Conservation (phyloP, 257 asterid genomes). For the Vinca minor region DNA sequence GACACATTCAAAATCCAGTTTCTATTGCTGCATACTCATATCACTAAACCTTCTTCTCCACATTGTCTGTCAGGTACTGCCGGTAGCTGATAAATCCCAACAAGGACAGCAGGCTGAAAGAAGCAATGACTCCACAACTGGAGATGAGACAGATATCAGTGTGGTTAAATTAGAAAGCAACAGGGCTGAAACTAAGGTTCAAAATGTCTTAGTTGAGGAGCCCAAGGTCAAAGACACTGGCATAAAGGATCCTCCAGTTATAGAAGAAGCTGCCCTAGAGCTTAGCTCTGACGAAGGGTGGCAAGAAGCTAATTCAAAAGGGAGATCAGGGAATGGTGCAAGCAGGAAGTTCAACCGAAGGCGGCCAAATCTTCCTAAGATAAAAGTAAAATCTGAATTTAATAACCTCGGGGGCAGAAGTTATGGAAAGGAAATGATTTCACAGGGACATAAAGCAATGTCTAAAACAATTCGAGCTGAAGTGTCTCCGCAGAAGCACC, state of each 20-base stretch:
- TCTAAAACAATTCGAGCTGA: conserved; percentile 40
- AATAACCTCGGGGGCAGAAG: conserved; percentile 41
- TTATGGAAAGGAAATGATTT: conserved; percentile 44
- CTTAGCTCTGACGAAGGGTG: conserved; percentile 76
- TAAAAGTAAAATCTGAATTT: conserved; percentile 45
- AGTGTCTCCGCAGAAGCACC: conserved; percentile 35
- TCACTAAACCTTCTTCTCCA: conserved; percentile 1
- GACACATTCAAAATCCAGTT: background rate
- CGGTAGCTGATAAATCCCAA: conserved; percentile 46
- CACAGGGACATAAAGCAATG: conserved; percentile 46
- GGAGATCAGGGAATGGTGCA: conserved; percentile 53
- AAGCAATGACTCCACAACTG: conserved; percentile 26
- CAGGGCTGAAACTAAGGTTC: conserved; percentile 32
- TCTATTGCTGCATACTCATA: conserved; percentile 21
- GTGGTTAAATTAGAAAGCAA: conserved; percentile 25
- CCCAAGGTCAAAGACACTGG: conserved; percentile 19
- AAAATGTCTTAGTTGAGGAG: conserved; percentile 27
- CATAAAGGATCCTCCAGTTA: conserved; percentile 17
- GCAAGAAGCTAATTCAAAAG: conserved; percentile 87
- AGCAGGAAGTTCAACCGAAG: conserved; percentile 52
- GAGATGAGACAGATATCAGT: conserved; percentile 25
- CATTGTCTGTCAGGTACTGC: conserved; percentile 45
- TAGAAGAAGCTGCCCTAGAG: conserved; percentile 38
- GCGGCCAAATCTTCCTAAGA: conserved; percentile 62
- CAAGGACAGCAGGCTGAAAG: conserved; percentile 42